phyloP scores from a whole-genome alignment of 768 basidiomycete species.

The Mycena pura region DNA sequence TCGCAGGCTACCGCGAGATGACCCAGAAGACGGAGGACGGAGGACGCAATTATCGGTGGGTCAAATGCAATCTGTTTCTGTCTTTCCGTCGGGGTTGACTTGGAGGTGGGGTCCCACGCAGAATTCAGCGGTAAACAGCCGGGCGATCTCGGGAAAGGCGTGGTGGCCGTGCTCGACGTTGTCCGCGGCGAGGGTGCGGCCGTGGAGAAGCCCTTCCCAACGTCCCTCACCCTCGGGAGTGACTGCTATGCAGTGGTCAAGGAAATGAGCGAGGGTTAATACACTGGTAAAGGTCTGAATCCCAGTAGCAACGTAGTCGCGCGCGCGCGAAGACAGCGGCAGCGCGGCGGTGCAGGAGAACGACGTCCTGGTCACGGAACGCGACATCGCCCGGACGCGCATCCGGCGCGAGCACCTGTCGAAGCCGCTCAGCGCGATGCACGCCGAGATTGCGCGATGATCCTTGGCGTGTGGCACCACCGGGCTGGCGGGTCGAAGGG shows the following conservation, averaged over 20 bases:
- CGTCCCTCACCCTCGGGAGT: neutral
- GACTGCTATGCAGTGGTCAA: neutral
- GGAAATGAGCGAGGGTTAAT: no score
- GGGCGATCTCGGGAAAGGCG: slow-evolving; percentile 45
- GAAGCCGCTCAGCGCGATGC: slow-evolving; percentile 48
- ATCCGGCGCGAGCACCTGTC: slow-evolving; percentile 57
- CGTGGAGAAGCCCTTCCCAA: slow-evolving; percentile 39
- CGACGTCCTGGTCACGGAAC: slow-evolving; percentile 44
- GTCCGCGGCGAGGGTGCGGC: slow-evolving; percentile 39
- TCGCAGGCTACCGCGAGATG: slow-evolving; percentile 40
- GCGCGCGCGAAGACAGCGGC: slow-evolving; percentile 12
- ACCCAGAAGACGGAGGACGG: slow-evolving; percentile 29
- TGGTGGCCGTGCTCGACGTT: slow-evolving; percentile 41
- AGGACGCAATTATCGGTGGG: slow-evolving; percentile 36
- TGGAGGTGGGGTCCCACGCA: no score
- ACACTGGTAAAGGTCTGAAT: no score
- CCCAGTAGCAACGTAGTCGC: no score
- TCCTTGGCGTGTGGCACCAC: slow-evolving; percentile 61
- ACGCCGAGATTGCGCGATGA: slow-evolving; percentile 67
- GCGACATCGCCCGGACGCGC: slow-evolving; percentile 57
- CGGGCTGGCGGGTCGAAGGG: slow-evolving; percentile 47
- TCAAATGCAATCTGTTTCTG: slow-evolving; percentile 2
- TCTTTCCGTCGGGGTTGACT: no score
- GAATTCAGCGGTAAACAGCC: slow-evolving; percentile 44
- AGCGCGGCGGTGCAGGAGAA: slow-evolving; percentile 35